Base-by-base conservation (phyloP, 2,329 filamentous ascomycete species). In the Exophiala sp. region DNA sequence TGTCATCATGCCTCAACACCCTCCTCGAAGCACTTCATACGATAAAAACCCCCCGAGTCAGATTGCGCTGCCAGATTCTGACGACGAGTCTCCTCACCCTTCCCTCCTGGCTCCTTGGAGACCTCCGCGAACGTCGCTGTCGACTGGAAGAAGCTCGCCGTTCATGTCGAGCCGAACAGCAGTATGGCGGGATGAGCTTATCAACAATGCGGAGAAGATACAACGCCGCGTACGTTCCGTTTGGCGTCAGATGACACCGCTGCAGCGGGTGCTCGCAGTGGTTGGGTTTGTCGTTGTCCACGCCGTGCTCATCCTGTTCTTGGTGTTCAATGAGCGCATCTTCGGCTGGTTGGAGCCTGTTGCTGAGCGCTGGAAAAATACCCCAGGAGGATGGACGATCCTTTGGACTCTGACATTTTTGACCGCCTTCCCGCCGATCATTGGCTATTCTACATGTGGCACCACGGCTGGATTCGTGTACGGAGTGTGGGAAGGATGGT, bases 361-460 rank as follows among this genome's bases (percentile, higher is more conserved):
- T 10, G 88, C 90, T 18, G 76, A 82, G 65, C 78, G 79, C 57
- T 96, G 89, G 89, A 81, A 88, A 62, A 76, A 80, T 23, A 72
- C 89, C 3, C 77, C 74, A 1, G 82, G 78, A 45, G 91, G 88
- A 37, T 86, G 82, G 73, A 68, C 82, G 53, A 78, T 96, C 43
- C 74, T 93, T 32, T 95, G 88, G 80, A 66, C 78, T 24, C 72
- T 87, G 60, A 83, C 86, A 29, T 88, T 90, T 65, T 65, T 78
- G 34, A 85, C 89, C 13, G 87, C 84, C 1, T 94, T 95, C 66
- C 90, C 90, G 16, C 90, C 90, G 1, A 68, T 95, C 61, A 84
- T 96, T 56, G 90, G 90, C 11, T 95, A 95, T 73, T 87, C 84
- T 54, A 87, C 85, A 1, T 83, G 84, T 60, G 73, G 85, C 23